phyloP scores from a whole-genome alignment of 495 filamentous ascomycete species.

The Trichoderma virens region DNA sequence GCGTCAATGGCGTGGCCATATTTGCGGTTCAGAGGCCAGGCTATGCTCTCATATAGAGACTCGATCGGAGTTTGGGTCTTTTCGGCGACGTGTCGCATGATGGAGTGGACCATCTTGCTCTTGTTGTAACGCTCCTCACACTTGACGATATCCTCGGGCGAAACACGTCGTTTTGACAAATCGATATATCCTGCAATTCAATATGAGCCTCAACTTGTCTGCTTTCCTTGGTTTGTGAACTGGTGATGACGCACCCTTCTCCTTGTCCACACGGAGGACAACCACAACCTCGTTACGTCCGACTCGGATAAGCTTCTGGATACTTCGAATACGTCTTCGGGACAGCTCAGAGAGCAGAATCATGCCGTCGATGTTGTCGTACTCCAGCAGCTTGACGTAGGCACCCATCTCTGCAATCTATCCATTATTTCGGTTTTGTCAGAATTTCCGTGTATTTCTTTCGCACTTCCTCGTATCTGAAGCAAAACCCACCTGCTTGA shows the following conservation, averaged over 20 bases:
- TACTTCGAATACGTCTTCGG: constrained; percentile 91
- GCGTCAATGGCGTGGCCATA: constrained; percentile 95
- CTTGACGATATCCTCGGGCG: constrained; percentile 93
- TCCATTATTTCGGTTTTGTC: constrained; percentile 9
- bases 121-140: constrained; percentile 99
- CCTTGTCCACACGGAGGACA: constrained; percentile 95
- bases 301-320: constrained; percentile 97
- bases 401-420: constrained; percentile 99
- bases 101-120: constrained; percentile 97
- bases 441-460: constrained; percentile 13
- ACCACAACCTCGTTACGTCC: constrained; percentile 98
- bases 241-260: constrained; percentile 60
- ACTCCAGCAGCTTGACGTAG: constrained; percentile 98
- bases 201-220: constrained; percentile 10
- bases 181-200: constrained; percentile 75
- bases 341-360: constrained; percentile 95
- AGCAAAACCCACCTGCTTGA: constrained; percentile 66
- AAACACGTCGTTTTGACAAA: constrained; percentile 95
- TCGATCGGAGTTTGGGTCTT: constrained; percentile 92
- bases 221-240: background rate
- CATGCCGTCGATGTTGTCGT: constrained; percentile 99
- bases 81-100: constrained; percentile 96
- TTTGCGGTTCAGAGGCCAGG: constrained; percentile 94
- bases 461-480: constrained; percentile 8
- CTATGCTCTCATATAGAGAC: constrained; percentile 84